phyloP scores from a whole-genome alignment of 768 basidiomycete species.

The Rhodosporidiobolus odoratus region DNA sequence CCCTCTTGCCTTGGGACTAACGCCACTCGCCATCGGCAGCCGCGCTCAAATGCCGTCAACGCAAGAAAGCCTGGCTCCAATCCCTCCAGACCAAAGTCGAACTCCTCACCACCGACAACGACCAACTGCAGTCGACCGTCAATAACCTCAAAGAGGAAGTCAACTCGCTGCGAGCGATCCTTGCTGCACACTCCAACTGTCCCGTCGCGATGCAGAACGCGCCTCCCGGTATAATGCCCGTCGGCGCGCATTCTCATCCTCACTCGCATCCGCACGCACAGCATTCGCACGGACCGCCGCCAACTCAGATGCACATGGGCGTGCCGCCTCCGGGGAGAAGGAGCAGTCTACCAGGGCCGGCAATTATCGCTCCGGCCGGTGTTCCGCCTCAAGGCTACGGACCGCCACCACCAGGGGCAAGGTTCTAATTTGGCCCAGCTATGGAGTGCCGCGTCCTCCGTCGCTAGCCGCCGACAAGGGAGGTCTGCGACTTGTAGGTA shows the following conservation, averaged over 20 bases:
- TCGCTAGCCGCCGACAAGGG: no score
- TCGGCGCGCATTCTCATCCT: not conserved
- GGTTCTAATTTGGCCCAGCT: no score
- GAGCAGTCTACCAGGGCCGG: not conserved
- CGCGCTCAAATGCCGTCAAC: slow-evolving; percentile 96
- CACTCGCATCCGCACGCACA: not conserved
- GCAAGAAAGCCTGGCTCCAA: slow-evolving; percentile 96
- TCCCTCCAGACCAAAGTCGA: slow-evolving; percentile 92
- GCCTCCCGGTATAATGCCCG: not conserved
- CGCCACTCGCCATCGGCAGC: no score
- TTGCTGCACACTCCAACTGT: slow-evolving; percentile 51
- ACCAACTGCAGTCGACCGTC: slow-evolving; percentile 79
- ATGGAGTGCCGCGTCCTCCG: no score
- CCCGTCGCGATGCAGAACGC: slow-evolving; percentile 36
- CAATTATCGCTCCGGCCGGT: not conserved
- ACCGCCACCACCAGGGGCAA: not conserved
- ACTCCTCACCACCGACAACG: slow-evolving; percentile 85
- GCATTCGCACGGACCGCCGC: not conserved
- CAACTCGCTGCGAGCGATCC: slow-evolving; percentile 58
- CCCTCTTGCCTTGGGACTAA: no score
- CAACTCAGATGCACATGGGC: not conserved
- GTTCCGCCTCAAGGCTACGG: not conserved
- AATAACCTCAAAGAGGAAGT: slow-evolving; percentile 87
- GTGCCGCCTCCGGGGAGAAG: not conserved
- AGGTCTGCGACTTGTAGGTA: no score